These are phyloP conservation scores for Beauveria scarabaeidicola DNA, from an alignment of 2,329 filamentous ascomycete genomes.

Conservation along the genomic window DNA sequence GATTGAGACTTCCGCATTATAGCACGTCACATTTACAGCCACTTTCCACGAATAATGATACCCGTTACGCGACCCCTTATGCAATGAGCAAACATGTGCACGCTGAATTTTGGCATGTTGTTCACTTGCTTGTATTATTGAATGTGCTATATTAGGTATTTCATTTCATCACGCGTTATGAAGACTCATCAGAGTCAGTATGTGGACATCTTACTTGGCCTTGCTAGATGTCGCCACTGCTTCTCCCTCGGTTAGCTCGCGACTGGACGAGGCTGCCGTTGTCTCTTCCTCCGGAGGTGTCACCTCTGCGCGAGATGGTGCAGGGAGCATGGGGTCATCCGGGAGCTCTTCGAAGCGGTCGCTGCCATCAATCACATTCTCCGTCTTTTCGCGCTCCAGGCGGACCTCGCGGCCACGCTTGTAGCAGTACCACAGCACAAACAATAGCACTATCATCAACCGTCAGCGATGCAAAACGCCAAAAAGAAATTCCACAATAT, in stretches of 20 bases:
- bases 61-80: background rate
- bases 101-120: background rate
- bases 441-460: constrained; percentile 60
- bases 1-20: constrained; percentile 29
- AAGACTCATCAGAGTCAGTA: background rate
- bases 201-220: background rate
- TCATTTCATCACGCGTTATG: constrained; percentile 3
- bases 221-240: background rate
- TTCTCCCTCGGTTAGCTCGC: background rate
- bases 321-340: constrained; percentile 37
- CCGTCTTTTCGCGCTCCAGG: constrained; percentile 51
- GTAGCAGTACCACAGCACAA: constrained; percentile 97
- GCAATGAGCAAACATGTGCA: background rate
- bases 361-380: constrained; percentile 27
- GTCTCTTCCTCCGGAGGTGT: constrained; percentile 5
- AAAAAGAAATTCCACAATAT: too few species aligned
- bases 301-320: constrained; percentile 16
- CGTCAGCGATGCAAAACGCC: background rate
- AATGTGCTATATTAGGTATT: background rate
- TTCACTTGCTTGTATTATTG: background rate
- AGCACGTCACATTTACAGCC: background rate
- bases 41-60: constrained; percentile 3
- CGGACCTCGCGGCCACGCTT: constrained; percentile 85
- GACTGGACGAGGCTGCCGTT: background rate
- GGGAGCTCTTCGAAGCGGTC: constrained; percentile 41